phyloP scores from a whole-genome alignment of 1,139 yeast species.

The Pichia sp. region DNA sequence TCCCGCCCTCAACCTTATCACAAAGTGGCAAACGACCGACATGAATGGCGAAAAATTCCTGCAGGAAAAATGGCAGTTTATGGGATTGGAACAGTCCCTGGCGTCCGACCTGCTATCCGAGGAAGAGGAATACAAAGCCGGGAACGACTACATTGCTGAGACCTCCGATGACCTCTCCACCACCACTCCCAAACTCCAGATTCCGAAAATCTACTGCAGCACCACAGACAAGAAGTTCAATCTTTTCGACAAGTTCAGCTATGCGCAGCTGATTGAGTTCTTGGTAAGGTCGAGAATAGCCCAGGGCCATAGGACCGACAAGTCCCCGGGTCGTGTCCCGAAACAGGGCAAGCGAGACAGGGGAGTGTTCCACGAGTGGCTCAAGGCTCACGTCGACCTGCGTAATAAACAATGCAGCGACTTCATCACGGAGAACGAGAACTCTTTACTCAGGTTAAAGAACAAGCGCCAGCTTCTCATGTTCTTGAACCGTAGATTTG shows the following conservation, averaged over 20 bases:
- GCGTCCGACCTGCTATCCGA: neutral
- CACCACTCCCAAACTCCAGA: neutral
- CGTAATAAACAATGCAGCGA: neutral
- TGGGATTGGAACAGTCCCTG: neutral
- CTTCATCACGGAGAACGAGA: slow-evolving; percentile 7
- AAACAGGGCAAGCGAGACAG: neutral
- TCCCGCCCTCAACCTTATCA: neutral
- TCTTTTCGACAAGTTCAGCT: slow-evolving; percentile 6
- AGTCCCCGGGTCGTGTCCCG: neutral
- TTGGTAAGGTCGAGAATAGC: neutral
- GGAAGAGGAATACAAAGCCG: neutral
- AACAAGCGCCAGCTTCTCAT: slow-evolving; percentile 17
- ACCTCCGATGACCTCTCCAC: too few species aligned
- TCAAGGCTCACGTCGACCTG: slow-evolving; percentile 7
- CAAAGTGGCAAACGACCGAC: neutral
- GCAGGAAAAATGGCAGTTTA: neutral
- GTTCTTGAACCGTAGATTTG: slow-evolving; percentile 8
- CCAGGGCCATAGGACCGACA: neutral
- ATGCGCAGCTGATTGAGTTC: slow-evolving; percentile 4
- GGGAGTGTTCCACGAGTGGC: slow-evolving; percentile 6
- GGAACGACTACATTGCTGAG: too few species aligned
- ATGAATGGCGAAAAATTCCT: too few species aligned
- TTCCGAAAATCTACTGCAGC: slow-evolving; percentile 4
- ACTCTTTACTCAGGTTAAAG: slow-evolving; percentile 5
- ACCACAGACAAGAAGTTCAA: slow-evolving; percentile 1